Evolutionary conservation across 1,284 basidiomycete genomes (phyloP).

Genomic region (Meripilus lineatus): DNA sequence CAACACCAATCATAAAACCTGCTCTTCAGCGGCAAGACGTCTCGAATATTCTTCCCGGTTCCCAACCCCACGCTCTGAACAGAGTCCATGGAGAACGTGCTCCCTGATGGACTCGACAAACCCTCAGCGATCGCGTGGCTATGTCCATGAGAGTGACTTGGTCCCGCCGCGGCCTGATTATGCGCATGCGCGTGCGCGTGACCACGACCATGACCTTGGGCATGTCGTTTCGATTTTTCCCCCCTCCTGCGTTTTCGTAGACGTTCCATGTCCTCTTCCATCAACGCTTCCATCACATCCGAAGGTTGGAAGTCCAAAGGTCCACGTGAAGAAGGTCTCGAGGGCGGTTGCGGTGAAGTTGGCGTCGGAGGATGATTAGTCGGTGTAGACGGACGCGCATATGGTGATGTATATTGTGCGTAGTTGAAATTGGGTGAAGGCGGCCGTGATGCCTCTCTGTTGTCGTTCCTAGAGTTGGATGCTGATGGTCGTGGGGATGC

Average conservation of each 20-base stretch:
- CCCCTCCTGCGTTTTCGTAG: slow-evolving; percentile 63
- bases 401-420: slow-evolving; percentile 73
- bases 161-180: too few species aligned
- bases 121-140: slow-evolving; percentile 23
- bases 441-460: slow-evolving; percentile 55
- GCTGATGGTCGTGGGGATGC: slow-evolving; percentile 36
- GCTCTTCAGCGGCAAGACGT: slow-evolving; percentile 84
- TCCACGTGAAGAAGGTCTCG: too few species aligned
- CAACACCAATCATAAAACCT: slow-evolving; percentile 94
- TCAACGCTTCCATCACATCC: slow-evolving; percentile 80
- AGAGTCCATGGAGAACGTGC: slow-evolving; percentile 71
- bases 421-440: slow-evolving; percentile 74
- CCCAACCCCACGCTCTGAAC: slow-evolving; percentile 59
- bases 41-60: slow-evolving; percentile 65
- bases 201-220: slow-evolving; percentile 9
- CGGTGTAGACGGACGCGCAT: slow-evolving; percentile 49
- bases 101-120: slow-evolving; percentile 63
- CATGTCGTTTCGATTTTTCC: slow-evolving; percentile 27
- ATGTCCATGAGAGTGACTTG: slow-evolving; percentile 8
- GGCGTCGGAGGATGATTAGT: slow-evolving; percentile 20
- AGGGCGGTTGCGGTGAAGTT: slow-evolving; percentile 29
- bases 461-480: slow-evolving; percentile 24
- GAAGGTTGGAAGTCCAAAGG: slow-evolving; percentile 57
- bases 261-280: slow-evolving; percentile 89
- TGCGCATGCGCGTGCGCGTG: slow-evolving; percentile 23